Conservation (phyloP, 2,329 filamentous ascomycete species). For the Cercospora zeae-maydis region DNA sequence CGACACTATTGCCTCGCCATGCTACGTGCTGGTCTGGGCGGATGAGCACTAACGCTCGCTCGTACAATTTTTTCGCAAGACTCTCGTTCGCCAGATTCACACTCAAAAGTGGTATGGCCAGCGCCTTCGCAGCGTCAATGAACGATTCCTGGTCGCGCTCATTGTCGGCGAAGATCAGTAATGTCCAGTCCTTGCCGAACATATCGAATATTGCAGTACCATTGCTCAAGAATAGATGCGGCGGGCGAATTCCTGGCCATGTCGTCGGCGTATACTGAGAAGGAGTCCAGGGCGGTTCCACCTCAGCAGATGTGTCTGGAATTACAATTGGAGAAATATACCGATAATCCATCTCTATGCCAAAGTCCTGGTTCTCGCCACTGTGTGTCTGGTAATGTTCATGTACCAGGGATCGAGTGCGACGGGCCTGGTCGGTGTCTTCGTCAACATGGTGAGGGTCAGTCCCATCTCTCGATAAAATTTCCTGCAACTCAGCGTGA, state of each 20-base stretch:
- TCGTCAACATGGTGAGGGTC: neutral
- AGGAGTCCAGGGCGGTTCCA: neutral
- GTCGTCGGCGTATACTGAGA: neutral
- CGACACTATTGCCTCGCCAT: conserved; percentile 39
- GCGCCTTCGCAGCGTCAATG: neutral
- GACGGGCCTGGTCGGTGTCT: neutral
- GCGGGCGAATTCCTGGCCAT: neutral
- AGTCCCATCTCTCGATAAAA: neutral
- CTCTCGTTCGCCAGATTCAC: neutral
- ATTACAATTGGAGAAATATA: neutral
- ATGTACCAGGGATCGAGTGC: neutral
- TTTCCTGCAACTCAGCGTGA: neutral
- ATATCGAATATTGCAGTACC: neutral
- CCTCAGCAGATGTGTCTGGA: neutral
- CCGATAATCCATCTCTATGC: neutral
- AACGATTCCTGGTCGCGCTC: neutral
- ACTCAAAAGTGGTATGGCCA: neutral
- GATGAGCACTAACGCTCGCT: conserved; percentile 54
- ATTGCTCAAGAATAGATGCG: neutral
- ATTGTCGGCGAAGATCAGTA: neutral
- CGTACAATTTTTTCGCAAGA: conserved; percentile 46
- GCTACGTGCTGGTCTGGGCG: conserved; percentile 58
- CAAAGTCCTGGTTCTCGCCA: neutral
- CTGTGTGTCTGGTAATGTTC: neutral
- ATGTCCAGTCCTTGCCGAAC: neutral